Evolutionary conservation across 2,329 filamentous ascomycete genomes (phyloP).

Genomic region (Chrysoporthe austroafricana): DNA sequence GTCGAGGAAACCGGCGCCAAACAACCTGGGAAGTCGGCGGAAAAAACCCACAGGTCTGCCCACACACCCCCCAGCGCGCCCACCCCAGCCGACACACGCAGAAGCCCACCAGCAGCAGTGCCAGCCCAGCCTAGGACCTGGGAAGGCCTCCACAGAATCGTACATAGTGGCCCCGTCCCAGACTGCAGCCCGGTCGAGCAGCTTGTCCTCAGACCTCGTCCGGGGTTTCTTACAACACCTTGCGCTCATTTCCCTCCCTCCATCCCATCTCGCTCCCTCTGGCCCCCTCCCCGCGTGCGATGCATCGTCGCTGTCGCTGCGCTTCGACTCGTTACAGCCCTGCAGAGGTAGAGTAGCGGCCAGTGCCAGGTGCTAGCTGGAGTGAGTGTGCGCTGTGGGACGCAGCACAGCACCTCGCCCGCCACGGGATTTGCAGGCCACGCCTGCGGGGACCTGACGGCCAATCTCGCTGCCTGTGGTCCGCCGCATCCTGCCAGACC

Average conservation of each 20-base stretch:
- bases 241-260: not conserved
- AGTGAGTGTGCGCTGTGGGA: constrained; percentile 16
- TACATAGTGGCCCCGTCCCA: not conserved
- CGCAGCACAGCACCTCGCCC: constrained; percentile 17
- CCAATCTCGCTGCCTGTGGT: not conserved
- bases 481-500: not conserved
- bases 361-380: not conserved
- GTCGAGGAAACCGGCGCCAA: constrained; percentile 2
- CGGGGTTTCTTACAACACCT: not conserved
- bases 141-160: not conserved
- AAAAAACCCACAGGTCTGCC: not conserved
- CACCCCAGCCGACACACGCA: not conserved
- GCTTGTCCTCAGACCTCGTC: not conserved
- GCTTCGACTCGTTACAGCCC: constrained; percentile 18
- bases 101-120: not conserved
- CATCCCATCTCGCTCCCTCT: not conserved
- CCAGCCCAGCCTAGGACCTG: too few species aligned
- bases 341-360: constrained; percentile 13
- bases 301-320: constrained; percentile 20
- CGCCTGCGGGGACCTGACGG: not conserved
- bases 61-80: not conserved
- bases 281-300: constrained; percentile 16
- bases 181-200: not conserved
- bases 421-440: too few species aligned
- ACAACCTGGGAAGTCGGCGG: not conserved